Evolutionary conservation across 495 filamentous ascomycete species (phyloP), one percentile per base, ranked within the genome.

Genomic region (Penicillium macrosclerotiorum): DNA sequence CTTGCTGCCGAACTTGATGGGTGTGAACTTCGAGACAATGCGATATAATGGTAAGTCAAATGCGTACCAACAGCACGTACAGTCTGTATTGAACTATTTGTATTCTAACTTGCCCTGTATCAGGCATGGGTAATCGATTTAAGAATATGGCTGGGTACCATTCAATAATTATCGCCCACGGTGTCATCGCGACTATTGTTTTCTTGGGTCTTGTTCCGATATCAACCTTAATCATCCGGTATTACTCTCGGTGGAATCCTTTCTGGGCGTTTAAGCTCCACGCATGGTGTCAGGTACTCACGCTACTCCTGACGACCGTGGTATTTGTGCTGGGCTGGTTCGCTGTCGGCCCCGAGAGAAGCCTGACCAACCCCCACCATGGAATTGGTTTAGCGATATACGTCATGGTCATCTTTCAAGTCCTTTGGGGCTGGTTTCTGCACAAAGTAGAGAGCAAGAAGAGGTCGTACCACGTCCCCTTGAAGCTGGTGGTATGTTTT

Each of bases 121-220:
- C 42, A 93, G 90, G 90, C 51, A 95, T 95, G 90, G 90, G 84
- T 37, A 95, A 94, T 57, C 82, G 90, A 42, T 96, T 96, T 61
- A 73, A 79, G 26, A 80, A 83, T 41, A 65, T 91, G 63, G 57
- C 81, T 5, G 73, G 84, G 55, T 98, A 98, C 63, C 84, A 89
- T 51, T 72, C 63, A 42, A 73, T 97, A 27, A 87, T 98, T 37
- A 74, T 80, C 36, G 88, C 82, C 19, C 93, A 98, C 69, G 94
- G 83, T 25, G 78, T 95, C 30, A 74, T 97, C 33, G 93, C 85
- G 35, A 82, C 88, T 5, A 87, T 96, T 50, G 88, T 88, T 11
- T 96, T 97, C 63, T 78, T 98, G 52, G 76, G 85, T 50, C 71
- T 97, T 42, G 77, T 96, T 1, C 93, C 93, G 2, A 60, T 78